phyloP scores from a whole-genome alignment of 257 asterid genomes.

The Solanum piurae region DNA sequence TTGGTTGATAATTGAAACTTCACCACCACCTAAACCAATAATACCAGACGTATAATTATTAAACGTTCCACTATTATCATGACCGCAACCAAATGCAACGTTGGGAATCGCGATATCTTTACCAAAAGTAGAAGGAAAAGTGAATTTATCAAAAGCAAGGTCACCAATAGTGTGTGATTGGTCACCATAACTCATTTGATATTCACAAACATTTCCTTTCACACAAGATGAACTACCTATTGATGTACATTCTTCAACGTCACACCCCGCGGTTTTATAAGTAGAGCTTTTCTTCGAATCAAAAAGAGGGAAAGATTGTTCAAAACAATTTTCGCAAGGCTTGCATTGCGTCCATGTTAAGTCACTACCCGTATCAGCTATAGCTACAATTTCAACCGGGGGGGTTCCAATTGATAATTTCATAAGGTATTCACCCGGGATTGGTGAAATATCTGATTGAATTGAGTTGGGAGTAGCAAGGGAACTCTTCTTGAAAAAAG shows the following conservation, averaged over 20 bases:
- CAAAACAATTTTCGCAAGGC: background rate
- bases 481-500: no score
- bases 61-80: background rate
- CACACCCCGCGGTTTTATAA: background rate
- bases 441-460: no score
- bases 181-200: background rate
- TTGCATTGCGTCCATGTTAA: no score
- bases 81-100: conserved; percentile 4
- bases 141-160: background rate
- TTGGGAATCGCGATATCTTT: background rate
- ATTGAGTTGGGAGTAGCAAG: no score
- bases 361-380: no score
- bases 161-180: background rate
- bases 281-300: background rate
- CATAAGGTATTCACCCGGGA: no score
- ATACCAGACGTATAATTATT: background rate
- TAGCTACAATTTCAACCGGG: no score
- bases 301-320: background rate
- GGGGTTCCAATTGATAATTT: no score
- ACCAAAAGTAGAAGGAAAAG: background rate
- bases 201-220: background rate
- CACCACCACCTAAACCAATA: conserved; percentile 1
- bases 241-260: background rate
- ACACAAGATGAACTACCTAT: background rate
- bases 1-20: conserved; percentile 1